Evolutionary conservation across 108 stramenopile genomes (phyloP).

Genomic region (Nannochloropsis granulata): DNA sequence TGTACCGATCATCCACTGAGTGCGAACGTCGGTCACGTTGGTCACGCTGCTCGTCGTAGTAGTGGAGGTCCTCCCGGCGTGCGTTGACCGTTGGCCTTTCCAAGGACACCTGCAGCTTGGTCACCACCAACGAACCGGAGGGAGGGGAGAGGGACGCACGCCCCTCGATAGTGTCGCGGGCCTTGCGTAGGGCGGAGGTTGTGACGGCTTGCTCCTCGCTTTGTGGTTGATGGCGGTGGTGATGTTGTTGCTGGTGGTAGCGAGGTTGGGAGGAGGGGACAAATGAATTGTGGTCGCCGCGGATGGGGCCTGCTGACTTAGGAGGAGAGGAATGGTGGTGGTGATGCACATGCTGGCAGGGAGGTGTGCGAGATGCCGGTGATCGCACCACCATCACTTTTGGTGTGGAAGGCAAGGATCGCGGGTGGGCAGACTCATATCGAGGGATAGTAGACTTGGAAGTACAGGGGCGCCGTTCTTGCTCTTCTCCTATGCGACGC

Average conservation of each 20-base stretch:
- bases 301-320: background rate
- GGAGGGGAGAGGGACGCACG: background rate
- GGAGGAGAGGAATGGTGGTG: background rate
- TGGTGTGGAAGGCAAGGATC: background rate
- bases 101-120: background rate
- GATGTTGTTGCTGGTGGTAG: background rate
- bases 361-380: background rate
- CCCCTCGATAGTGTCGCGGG: background rate
- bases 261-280: too few relatives aligned
- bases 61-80: background rate
- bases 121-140: background rate
- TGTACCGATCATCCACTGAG: background rate
- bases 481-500: background rate
- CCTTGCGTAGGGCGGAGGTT: background rate
- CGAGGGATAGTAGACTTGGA: background rate
- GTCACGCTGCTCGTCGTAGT: background rate
- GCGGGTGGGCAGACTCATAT: background rate
- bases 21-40: background rate
- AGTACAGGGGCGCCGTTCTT: background rate
- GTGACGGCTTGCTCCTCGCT: background rate
- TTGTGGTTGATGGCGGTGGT: background rate
- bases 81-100: background rate
- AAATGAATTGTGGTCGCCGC: background rate
- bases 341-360: background rate
- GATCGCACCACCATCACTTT: background rate